These are phyloP conservation scores for Teratosphaeria destructans DNA, from an alignment of 2,329 filamentous ascomycete species.

Conservation along the genomic window DNA sequence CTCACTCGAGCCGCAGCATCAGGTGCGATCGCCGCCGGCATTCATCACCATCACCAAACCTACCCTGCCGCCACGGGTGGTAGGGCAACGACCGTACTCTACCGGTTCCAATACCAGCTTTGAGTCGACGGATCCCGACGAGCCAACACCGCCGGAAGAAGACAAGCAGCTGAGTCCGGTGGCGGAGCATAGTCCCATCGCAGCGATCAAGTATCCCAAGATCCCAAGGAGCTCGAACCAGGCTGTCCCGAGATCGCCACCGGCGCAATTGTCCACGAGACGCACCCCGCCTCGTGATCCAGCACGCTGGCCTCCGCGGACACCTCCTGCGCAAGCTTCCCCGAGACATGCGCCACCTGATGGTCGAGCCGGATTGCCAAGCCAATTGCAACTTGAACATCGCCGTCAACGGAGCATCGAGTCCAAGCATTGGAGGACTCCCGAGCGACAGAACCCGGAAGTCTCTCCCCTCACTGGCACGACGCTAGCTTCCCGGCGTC, in stretches of 20 bases:
- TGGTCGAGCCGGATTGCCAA: slow-evolving; percentile 2
- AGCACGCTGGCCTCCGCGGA: neutral
- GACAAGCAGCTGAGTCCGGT: slow-evolving; percentile 34
- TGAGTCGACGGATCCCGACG: slow-evolving; percentile 35
- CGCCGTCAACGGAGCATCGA: neutral
- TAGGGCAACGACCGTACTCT: slow-evolving; percentile 8
- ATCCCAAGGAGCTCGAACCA: slow-evolving; percentile 38
- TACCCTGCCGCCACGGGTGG: slow-evolving; percentile 14
- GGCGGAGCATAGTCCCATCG: slow-evolving; percentile 32
- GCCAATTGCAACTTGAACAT: neutral
- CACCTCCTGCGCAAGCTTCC: neutral
- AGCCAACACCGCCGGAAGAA: slow-evolving; percentile 36
- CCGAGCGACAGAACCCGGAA: slow-evolving; percentile 7
- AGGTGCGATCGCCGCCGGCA: slow-evolving; percentile 9
- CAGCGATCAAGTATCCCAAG: slow-evolving; percentile 37
- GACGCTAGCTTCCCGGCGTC: slow-evolving; percentile 28
- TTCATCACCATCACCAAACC: slow-evolving; percentile 15
- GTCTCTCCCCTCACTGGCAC: slow-evolving; percentile 13
- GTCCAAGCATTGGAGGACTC: slow-evolving; percentile 1
- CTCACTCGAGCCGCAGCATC: slow-evolving; percentile 14
- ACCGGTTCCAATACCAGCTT: slow-evolving; percentile 34
- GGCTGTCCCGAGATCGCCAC: slow-evolving; percentile 26
- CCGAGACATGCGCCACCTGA: neutral
- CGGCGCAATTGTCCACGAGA: neutral
- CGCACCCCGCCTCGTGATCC: neutral